Percentiles rank a stretch among this genome's conserved stretches.
These are phyloP conservation scores for Chenopodium suecicum DNA, from an alignment of 148 eudicot species.

Conservation along the genomic window DNA sequence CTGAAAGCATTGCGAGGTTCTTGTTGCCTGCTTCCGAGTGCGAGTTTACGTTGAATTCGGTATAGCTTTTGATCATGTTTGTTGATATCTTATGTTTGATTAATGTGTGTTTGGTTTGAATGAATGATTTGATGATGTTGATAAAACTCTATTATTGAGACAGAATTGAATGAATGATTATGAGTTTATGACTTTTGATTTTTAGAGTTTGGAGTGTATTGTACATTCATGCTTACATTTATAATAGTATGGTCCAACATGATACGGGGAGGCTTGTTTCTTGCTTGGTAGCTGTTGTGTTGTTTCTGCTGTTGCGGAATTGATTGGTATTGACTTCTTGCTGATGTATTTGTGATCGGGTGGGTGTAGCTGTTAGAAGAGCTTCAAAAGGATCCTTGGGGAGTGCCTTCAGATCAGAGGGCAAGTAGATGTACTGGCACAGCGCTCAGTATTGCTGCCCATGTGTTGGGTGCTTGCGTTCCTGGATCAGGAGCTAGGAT, in stretches of 20 bases:
- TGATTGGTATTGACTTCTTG: slow-evolving; percentile 7
- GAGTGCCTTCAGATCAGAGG: slow-evolving; percentile 74
- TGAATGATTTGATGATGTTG: not conserved
- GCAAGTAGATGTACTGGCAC: slow-evolving; percentile 89
- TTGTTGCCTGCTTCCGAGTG: slow-evolving; percentile 90
- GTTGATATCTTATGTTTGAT: not conserved
- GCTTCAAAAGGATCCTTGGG: slow-evolving; percentile 99
- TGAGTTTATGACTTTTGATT: not conserved
- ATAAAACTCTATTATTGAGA: not conserved
- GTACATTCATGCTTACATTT: not conserved
- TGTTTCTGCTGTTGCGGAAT: slow-evolving; percentile 2
- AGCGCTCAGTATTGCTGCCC: slow-evolving; percentile 87
- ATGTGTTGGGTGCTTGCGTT: slow-evolving; percentile 89
- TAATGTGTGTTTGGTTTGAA: not conserved
- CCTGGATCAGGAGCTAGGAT: slow-evolving; percentile 94
- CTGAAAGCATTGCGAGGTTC: slow-evolving; percentile 69
- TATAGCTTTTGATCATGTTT: slow-evolving; percentile 29
- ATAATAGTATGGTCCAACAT: not conserved
- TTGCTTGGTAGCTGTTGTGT: not conserved
- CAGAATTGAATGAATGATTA: not conserved
- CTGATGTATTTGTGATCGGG: slow-evolving; percentile 15
- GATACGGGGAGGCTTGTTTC: not conserved
- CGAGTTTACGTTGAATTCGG: slow-evolving; percentile 83
- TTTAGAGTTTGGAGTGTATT: not conserved
- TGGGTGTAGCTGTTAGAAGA: slow-evolving; percentile 73